A percentile compares a stretch with the other conserved stretches of the same genome.
Conservation (phyloP, 768 basidiomycete species). For the Rhizopogon sp. region DNA sequence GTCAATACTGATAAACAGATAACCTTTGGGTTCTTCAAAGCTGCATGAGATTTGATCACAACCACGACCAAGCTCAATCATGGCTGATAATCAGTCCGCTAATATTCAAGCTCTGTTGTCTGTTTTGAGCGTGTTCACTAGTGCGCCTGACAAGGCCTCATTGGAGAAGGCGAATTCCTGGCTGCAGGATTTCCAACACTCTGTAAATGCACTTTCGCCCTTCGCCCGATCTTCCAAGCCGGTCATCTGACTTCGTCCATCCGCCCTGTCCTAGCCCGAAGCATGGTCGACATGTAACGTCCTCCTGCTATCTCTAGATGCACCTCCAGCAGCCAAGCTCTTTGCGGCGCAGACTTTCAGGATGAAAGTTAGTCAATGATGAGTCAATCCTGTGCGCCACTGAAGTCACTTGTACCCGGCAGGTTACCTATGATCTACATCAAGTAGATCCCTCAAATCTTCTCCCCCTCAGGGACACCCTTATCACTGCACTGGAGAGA, state of each 20-base stretch:
- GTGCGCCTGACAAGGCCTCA: constrained; percentile 77
- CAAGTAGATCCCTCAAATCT: constrained; percentile 77
- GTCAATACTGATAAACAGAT: constrained; percentile 28
- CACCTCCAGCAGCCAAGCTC: constrained; percentile 74
- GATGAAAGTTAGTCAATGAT: constrained; percentile 64
- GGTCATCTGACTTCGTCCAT: constrained; percentile 64
- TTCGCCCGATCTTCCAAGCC: constrained; percentile 48
- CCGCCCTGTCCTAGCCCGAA: constrained; percentile 76
- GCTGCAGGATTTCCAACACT: constrained; percentile 99
- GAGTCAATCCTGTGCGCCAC: constrained; percentile 6
- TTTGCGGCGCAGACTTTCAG: constrained; percentile 98
- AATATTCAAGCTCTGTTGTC: constrained; percentile 69
- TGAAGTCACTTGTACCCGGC: constrained; percentile 27
- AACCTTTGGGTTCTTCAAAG: constrained; percentile 6
- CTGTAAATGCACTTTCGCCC: constrained; percentile 85
- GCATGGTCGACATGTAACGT: constrained; percentile 96
- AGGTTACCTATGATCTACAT: constrained; percentile 94
- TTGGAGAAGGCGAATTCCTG: constrained; percentile 88
- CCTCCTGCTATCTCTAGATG: constrained; percentile 77
- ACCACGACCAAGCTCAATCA: constrained; percentile 19
- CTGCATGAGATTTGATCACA: neutral
- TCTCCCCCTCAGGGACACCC: constrained; percentile 79
- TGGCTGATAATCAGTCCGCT: constrained; percentile 35
- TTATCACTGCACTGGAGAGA: constrained; percentile 68
- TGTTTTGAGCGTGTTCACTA: constrained; percentile 74